A percentile compares a stretch with the other conserved stretches of the same genome.
Conservation (phyloP, 148 eudicot genomes). For the Selenicereus undatus region DNA sequence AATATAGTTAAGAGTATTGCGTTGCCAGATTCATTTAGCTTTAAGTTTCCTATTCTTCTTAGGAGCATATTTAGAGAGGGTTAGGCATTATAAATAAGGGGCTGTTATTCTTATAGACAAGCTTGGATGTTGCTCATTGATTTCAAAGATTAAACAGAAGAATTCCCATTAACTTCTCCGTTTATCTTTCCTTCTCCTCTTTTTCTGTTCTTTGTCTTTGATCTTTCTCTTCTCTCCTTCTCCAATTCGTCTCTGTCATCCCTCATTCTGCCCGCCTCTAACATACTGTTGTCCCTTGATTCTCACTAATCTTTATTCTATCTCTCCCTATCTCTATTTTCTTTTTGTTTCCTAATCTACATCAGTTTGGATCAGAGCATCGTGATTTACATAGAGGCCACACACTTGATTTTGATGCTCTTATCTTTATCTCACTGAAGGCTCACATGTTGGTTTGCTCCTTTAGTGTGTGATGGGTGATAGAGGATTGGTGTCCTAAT, state of each 20-base stretch:
- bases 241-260: not conserved
- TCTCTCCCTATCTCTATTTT: too few relatives aligned
- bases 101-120: not conserved
- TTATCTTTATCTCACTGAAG: too few relatives aligned
- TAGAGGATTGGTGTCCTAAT: too few relatives aligned
- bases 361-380: too few relatives aligned
- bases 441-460: too few relatives aligned
- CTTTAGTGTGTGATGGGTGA: too few relatives aligned
- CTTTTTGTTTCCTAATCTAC: too few relatives aligned
- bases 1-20: not conserved
- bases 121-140: not conserved
- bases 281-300: not conserved
- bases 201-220: not conserved
- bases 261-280: not conserved
- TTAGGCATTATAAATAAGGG: not conserved
- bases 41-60: not conserved
- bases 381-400: too few relatives aligned
- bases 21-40: not conserved
- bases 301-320: not conserved
- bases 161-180: not conserved
- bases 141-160: not conserved
- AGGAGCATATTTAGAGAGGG: not conserved
- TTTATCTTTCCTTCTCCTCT: not conserved
- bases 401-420: too few relatives aligned
- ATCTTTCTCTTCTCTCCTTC: not conserved